Base-by-base conservation (phyloP, 169 alveolate species). In the Plasmodium falciparum region DNA sequence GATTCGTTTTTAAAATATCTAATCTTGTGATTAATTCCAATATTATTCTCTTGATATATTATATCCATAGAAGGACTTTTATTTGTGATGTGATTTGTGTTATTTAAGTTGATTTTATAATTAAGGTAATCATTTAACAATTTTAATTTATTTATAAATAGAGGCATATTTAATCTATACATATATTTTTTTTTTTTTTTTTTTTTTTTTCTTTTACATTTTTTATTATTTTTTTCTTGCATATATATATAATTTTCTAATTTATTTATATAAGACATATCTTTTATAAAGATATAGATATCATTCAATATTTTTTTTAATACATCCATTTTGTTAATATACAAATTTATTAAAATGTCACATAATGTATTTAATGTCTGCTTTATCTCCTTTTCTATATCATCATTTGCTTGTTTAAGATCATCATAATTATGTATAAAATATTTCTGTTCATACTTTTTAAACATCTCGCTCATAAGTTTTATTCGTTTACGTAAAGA, bases 331-430 rank as follows among this genome's bases (percentile, higher is more conserved):
- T 78, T 78, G 3, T 33, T 66, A 17, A 78, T 59, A 59, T 66
- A 78, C 7, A 78, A 76, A 78, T 78, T 78, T 78, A 78, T 33
- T n/a, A 78, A 45, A 17, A 78, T 24, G 12, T 78, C 89, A 66
- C 89, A 78, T 11, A 78, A 26, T 2, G 89, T 45, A 33, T 63
- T 78, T 65, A 78, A 33, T 22, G 65, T 78, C 67, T 78, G 74
- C 65, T 78, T 78, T 17, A 78, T 8, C 17, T 78, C 89, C 67
- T 66, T 78, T 65, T 78, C 89, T 49, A 78, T 78, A 65, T 78
- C 89, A 3, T 78, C 89, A 66, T 59, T 78, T 47, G 78, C 89
- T 43, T 26, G n/a, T 52, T 43, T 63, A 7, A 78, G 76, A n/a
- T 78, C 78, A 20, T 78, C 17, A 1, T 26, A 26, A 20, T 65